These are phyloP conservation scores for Oehlia diaphana DNA, from an alignment of 192 early-diverging fungal species.

Conservation along the genomic window DNA sequence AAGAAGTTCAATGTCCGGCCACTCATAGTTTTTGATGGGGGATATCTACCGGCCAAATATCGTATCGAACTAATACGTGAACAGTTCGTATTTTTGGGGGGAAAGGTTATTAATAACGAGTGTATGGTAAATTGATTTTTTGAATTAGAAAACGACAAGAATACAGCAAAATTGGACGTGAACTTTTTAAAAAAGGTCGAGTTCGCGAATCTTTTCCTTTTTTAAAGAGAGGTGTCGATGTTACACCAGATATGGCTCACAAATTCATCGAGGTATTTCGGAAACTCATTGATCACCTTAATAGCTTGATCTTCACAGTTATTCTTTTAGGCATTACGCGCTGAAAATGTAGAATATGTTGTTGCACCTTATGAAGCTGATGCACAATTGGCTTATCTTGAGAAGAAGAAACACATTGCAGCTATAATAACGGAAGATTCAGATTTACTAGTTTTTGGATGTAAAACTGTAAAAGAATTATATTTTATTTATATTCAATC, in stretches of 20 bases:
- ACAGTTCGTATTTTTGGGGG: slow-evolving; percentile 40
- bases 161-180: slow-evolving; percentile 53
- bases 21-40: slow-evolving; percentile 95
- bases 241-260: slow-evolving; percentile 83
- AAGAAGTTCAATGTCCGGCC: slow-evolving; percentile 71
- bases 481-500: slow-evolving; percentile 5
- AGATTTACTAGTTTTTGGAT: slow-evolving; percentile 92
- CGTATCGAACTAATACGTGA: slow-evolving; percentile 69
- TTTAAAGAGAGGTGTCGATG: slow-evolving; percentile 77
- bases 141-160: slow-evolving; percentile 57
- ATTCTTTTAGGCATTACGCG: slow-evolving; percentile 52
- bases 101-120: background rate
- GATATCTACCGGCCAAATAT: slow-evolving; percentile 79
- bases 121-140: slow-evolving; percentile 11
- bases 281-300: slow-evolving; percentile 8
- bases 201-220: slow-evolving; percentile 65
- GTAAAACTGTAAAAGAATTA: slow-evolving; percentile 49
- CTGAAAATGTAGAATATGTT: slow-evolving; percentile 69
- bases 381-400: slow-evolving; percentile 88
- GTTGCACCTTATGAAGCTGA: slow-evolving; percentile 99
- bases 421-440: slow-evolving; percentile 95
- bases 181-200: slow-evolving; percentile 55
- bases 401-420: slow-evolving; percentile 60
- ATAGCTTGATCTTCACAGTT: background rate
- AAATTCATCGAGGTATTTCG: slow-evolving; percentile 67